Conservation (phyloP, 768 basidiomycete species). For the Coprinellus micaceus region DNA sequence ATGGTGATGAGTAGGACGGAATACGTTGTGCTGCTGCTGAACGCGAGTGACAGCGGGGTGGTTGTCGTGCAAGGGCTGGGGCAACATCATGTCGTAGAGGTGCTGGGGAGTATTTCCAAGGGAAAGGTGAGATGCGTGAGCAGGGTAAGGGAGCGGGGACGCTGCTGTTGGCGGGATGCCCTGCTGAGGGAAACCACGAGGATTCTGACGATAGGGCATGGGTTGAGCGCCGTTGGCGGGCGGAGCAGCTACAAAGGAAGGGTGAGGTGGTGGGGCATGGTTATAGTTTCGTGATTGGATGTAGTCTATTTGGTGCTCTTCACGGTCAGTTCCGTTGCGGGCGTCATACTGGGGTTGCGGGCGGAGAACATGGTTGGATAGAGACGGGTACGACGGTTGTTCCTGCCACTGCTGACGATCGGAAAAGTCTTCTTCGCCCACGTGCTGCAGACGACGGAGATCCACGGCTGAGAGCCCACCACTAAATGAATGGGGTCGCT, state of each 20-base stretch:
- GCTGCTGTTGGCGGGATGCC: slow-evolving; percentile 50
- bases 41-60: slow-evolving; percentile 70
- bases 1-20: slow-evolving; percentile 75
- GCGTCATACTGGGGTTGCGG: slow-evolving; percentile 38
- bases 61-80: slow-evolving; percentile 48
- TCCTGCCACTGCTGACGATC: slow-evolving; percentile 49
- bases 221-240: slow-evolving; percentile 44
- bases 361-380: slow-evolving; percentile 49
- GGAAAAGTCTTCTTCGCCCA: slow-evolving; percentile 46
- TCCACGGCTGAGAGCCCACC: slow-evolving; percentile 74
- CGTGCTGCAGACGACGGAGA: slow-evolving; percentile 71
- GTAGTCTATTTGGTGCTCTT: slow-evolving; percentile 55
- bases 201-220: slow-evolving; percentile 58
- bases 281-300: slow-evolving; percentile 40
- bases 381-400: slow-evolving; percentile 65
- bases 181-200: slow-evolving; percentile 57
- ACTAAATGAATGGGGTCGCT: slow-evolving; percentile 78
- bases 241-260: slow-evolving; percentile 51
- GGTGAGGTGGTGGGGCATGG: slow-evolving; percentile 30
- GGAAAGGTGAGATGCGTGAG: slow-evolving; percentile 67
- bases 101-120: slow-evolving; percentile 75
- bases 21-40: slow-evolving; percentile 74
- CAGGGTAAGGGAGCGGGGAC: slow-evolving; percentile 49
- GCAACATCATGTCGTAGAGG: slow-evolving; percentile 77
- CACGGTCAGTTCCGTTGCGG: slow-evolving; percentile 36